Base-by-base conservation (phyloP, 805 yeast genomes). In the Nadsonia fulvescens region DNA sequence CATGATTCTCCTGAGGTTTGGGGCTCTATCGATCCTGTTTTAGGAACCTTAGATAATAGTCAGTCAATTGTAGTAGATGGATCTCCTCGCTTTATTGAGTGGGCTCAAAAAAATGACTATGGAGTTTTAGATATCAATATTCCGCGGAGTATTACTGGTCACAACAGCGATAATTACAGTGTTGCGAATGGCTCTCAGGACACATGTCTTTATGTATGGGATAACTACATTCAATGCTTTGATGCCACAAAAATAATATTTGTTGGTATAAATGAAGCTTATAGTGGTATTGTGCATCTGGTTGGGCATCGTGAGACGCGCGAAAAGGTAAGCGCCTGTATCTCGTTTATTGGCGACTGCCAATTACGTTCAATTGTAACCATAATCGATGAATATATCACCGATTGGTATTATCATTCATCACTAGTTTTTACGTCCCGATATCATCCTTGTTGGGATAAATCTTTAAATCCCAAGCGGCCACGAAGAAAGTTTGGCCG, bases 1-100 rank as follows among this genome's bases (percentile, higher is more conserved):
- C 96, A 83, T 48, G 96, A 83, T 42, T 79, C 95, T 3, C 78
- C 94, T 5, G 83, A 81, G 32, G 62, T 89, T 5, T 82, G 93
- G 93, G 93, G 91, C 2, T 68, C 72, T 37, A 54, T 72, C 20
- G 82, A 81, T 44, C 78, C 93, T 0, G 49, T 70, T 4, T 67
- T 76, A 6, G 96, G 96, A 5, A 58, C 65, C 25, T 64, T 86
- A 18, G 79, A 78, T 35, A 58, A 82, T 9, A 61, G 66, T 23
- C 64, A 75, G 1, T 70, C 93, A 2, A 63, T 77, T 3, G 63
- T 81, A 12, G 65, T 77, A 22, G 93, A 82, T 39, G 71, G 79
- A 21, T 70, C 86, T 1, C 44, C 67, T 17, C 64, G 65, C 37
- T 62, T 81, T 30, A 63, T 82, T 5, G 67, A 74, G 30, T 76